Evolutionary conservation across 1,284 basidiomycete genomes (phyloP).

Genomic region (Blastosporella zonata): DNA sequence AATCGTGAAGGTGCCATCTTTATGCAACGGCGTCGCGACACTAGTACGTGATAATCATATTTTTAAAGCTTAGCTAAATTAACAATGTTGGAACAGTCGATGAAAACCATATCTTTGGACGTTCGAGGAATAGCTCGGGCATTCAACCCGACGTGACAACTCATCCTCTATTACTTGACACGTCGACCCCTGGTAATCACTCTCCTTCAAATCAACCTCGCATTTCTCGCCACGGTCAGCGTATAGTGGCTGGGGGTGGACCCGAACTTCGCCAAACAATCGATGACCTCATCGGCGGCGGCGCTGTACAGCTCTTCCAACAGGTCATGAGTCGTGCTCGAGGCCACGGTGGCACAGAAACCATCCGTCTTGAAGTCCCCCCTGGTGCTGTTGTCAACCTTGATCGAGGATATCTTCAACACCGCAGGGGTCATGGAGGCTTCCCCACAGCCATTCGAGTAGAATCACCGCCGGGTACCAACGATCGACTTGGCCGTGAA

Average conservation of each 20-base stretch:
- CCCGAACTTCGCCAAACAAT: slow-evolving; percentile 75
- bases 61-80: slow-evolving; percentile 3
- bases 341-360: slow-evolving; percentile 50
- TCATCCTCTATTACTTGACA: slow-evolving; percentile 82
- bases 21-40: slow-evolving; percentile 50
- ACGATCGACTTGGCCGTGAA: slow-evolving; percentile 50
- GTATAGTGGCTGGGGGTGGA: slow-evolving; percentile 46
- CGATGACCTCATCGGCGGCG: slow-evolving; percentile 79
- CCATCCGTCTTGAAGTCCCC: slow-evolving; percentile 73
- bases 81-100: slow-evolving; percentile 31
- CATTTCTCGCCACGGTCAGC: slow-evolving; percentile 52
- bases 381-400: slow-evolving; percentile 56
- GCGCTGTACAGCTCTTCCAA: slow-evolving; percentile 82
- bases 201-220: slow-evolving; percentile 45
- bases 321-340: slow-evolving; percentile 65
- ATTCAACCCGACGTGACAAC: slow-evolving; percentile 63
- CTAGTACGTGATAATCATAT: slow-evolving; percentile 35
- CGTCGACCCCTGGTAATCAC: slow-evolving; percentile 41
- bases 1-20: slow-evolving; percentile 49
- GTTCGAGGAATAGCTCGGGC: slow-evolving; percentile 46
- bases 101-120: slow-evolving; percentile 64
- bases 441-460: slow-evolving; percentile 57
- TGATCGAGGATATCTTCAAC: slow-evolving; percentile 48
- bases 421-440: slow-evolving; percentile 41
- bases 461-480: slow-evolving; percentile 52